These are phyloP conservation scores for Orychophragmus violaceus DNA, from an alignment of 345 rosid species.

Conservation along the genomic window DNA sequence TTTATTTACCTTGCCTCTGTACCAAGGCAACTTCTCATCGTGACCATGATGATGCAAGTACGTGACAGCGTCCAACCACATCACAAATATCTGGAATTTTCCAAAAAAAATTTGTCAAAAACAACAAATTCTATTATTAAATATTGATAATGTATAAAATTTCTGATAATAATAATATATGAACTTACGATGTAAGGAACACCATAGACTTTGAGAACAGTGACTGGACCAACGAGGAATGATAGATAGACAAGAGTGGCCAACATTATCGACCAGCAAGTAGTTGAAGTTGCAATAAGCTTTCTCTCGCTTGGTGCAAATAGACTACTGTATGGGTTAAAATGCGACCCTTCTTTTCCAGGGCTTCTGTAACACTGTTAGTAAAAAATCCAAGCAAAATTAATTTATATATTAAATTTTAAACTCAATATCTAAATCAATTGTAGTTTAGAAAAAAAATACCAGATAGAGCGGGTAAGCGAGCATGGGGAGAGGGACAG, in stretches of 20 bases:
- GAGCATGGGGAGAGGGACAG: conserved; percentile 55
- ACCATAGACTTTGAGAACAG: conserved; percentile 55
- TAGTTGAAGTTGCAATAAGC: conserved; percentile 60
- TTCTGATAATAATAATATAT: background rate
- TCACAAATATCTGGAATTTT: conserved; percentile 50
- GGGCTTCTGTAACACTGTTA: conserved; percentile 83
- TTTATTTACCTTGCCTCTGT: conserved; percentile 74
- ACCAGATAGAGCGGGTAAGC: conserved; percentile 74
- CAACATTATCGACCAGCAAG: conserved; percentile 60
- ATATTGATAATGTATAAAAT: background rate
- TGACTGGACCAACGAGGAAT: conserved; percentile 38
- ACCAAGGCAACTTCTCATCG: conserved; percentile 83
- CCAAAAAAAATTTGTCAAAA: background rate
- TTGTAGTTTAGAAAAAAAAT: background rate
- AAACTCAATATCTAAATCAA: background rate
- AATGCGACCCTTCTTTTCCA: conserved; percentile 95
- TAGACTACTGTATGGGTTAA: conserved; percentile 65
- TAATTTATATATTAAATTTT: background rate
- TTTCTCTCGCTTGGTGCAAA: conserved; percentile 64
- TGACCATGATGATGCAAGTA: conserved; percentile 89
- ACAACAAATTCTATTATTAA: background rate
- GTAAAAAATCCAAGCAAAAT: background rate
- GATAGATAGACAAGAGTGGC: conserved; percentile 37
- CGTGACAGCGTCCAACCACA: conserved; percentile 83
- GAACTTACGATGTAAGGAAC: conserved; percentile 61